Base-by-base conservation (phyloP, 2,329 filamentous ascomycete genomes). In the Fusarium bulbicola region DNA sequence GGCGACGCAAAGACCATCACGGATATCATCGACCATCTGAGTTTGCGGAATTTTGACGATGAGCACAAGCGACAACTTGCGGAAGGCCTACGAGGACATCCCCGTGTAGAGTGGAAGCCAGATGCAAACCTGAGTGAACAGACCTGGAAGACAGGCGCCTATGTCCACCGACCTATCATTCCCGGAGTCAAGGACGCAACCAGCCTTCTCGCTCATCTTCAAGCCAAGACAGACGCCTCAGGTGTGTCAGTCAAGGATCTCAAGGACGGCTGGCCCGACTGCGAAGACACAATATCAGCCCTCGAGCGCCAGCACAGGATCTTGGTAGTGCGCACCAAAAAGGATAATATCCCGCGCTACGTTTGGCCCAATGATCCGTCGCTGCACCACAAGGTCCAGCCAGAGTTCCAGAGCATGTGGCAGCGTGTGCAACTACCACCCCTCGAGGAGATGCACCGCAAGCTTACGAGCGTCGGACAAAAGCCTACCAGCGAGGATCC, bases 261-360 rank as follows among this genome's bases (percentile, higher is more conserved):
- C 70, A 97, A 97, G 83, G 96, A 99, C 80, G 96, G 96, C 72
- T 99, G 96, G 96, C 91, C 92, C 30, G 92, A 92, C 77, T 97
- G 94, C 78, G 91, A 95, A 68, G 89, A 92, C 26, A 89, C 92
- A 15, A 92, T 99, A 80, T 89, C 92, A 71, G 86, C 89, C 75
- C 87, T 99, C 58, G 95, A 98, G 84, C 84, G 83, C 45, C 89
- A 93, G 80, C 92, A 95, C 79, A 92, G 92, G 81, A 87, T 98
- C 50, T 87, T 98, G 40, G 94, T 98, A 11, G 93, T 94, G 28
- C 90, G 95, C 69, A 95, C 95, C 63, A 97, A 96, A 84, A 98
- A 98, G 85, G 95, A 98, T 81, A 92, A 93, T 79, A 89, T 93
- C 76, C 92, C 95, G 4, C 91, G 92, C 77, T 93, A 92, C 85